Evolutionary conservation across 208 protist genomes (phyloP).

Genomic region (Leishmania arabica): DNA sequence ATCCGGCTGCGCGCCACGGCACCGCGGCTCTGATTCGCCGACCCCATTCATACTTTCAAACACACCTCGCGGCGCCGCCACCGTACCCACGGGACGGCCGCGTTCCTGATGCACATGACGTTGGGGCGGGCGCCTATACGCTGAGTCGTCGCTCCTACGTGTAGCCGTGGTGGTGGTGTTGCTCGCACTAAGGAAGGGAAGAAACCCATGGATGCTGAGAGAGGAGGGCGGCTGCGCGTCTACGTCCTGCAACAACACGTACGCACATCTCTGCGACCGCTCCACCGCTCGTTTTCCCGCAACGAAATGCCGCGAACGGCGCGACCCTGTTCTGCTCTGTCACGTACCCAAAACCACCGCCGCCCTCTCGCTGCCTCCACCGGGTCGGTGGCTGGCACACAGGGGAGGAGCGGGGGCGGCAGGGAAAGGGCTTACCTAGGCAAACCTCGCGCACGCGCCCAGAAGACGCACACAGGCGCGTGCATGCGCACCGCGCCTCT

Average conservation of each 20-base stretch:
- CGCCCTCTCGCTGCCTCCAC: background rate
- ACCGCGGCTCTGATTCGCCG: background rate
- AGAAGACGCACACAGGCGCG: background rate
- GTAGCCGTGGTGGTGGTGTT: background rate
- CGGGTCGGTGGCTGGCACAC: background rate
- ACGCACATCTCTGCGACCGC: background rate
- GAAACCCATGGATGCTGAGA: background rate
- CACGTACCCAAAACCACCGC: background rate
- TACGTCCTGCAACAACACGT: background rate
- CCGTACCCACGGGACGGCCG: background rate
- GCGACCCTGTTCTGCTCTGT: background rate
- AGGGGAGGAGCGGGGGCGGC: background rate
- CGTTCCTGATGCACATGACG: background rate
- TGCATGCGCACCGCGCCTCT: background rate
- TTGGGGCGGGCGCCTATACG: background rate
- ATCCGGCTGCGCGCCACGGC: background rate
- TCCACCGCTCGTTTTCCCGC: background rate
- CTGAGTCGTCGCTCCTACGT: background rate
- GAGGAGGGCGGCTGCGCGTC: background rate
- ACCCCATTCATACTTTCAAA: background rate
- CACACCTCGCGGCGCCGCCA: background rate
- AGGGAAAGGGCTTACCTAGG: background rate
- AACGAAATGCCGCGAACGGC: background rate
- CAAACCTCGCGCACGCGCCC: too few relatives aligned
- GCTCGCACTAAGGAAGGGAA: background rate